Evolutionary conservation across 495 filamentous ascomycete genomes (phyloP).

Genomic region (Aspergillus homomorphus): DNA sequence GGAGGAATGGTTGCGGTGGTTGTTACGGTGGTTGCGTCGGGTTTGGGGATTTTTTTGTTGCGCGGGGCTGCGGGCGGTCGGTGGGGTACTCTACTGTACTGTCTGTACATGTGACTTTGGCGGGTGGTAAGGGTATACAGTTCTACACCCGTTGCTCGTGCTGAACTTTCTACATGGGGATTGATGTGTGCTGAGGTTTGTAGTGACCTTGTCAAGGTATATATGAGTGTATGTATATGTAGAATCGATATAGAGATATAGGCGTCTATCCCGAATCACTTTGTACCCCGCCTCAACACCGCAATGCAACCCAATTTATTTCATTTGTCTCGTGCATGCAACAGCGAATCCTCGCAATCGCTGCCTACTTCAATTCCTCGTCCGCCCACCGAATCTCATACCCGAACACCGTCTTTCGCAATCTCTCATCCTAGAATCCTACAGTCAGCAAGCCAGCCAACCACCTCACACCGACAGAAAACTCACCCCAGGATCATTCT

Average conservation of each 20-base stretch:
- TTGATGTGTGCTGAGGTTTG: no score
- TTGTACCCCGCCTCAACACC: not conserved
- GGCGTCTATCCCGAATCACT: no score
- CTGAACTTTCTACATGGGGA: no score
- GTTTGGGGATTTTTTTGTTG: constrained; percentile 6
- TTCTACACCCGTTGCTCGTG: no score
- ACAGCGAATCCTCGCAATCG: not conserved
- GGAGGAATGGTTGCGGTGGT: not conserved
- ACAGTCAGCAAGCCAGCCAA: constrained; percentile 13
- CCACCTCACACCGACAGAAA: not conserved
- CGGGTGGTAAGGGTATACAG: no score
- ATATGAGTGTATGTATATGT: no score
- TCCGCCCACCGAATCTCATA: constrained; percentile 57
- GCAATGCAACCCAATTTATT: not conserved
- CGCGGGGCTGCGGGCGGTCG: constrained; percentile 1
- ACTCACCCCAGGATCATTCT: constrained; percentile 73
- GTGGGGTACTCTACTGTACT: no score
- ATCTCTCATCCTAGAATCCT: constrained; percentile 61
- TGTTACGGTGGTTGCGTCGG: not conserved
- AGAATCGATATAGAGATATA: no score
- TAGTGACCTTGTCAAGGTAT: no score
- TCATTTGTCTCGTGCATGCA: constrained; percentile 1
- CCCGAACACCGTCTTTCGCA: constrained; percentile 78
- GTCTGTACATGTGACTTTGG: constrained; percentile 7
- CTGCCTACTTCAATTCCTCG: constrained; percentile 30